These are phyloP conservation scores for Lasiodiplodia theobromae DNA, from an alignment of 2,329 filamentous ascomycete genomes.

Conservation along the genomic window DNA sequence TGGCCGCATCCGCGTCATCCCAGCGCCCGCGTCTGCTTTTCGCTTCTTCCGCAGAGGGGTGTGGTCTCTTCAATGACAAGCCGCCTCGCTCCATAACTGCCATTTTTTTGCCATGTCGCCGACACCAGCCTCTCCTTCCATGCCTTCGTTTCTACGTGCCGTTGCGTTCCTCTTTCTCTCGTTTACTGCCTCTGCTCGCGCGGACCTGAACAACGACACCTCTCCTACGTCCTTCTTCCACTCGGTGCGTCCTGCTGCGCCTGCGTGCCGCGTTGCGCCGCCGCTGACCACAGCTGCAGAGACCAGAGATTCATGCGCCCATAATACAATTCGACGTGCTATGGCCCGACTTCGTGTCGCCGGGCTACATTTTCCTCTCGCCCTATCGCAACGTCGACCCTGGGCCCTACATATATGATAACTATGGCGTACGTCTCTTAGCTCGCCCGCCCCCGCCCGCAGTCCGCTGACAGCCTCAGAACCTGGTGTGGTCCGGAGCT, in stretches of 20 bases:
- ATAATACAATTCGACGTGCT: conserved; percentile 36
- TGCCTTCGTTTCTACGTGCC: conserved; percentile 17
- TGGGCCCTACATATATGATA: conserved; percentile 61
- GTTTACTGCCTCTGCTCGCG: conserved; percentile 10
- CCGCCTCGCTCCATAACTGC: conserved; percentile 2
- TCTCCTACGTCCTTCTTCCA: conserved; percentile 31
- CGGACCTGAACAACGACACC: conserved; percentile 31
- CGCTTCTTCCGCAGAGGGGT: background rate
- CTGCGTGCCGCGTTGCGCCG: background rate
- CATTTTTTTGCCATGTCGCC: conserved; percentile 17
- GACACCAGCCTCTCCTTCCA: conserved; percentile 9
- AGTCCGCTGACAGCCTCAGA: conserved; percentile 37
- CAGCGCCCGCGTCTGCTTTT: background rate
- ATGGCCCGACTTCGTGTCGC: conserved; percentile 32
- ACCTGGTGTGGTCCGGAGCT: conserved; percentile 57
- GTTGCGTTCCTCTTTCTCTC: conserved; percentile 16
- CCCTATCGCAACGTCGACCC: conserved; percentile 58
- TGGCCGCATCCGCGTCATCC: conserved; percentile 21
- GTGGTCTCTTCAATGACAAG: conserved; percentile 17
- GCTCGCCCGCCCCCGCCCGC: background rate
- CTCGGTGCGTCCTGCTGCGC: conserved; percentile 12
- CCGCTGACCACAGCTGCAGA: conserved; percentile 34
- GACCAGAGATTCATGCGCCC: conserved; percentile 50
- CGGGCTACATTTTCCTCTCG: conserved; percentile 60
- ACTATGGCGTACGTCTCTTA: conserved; percentile 49